phyloP scores from a whole-genome alignment of 2,329 filamentous ascomycete species.

The Dactylonectria macrodidyma region DNA sequence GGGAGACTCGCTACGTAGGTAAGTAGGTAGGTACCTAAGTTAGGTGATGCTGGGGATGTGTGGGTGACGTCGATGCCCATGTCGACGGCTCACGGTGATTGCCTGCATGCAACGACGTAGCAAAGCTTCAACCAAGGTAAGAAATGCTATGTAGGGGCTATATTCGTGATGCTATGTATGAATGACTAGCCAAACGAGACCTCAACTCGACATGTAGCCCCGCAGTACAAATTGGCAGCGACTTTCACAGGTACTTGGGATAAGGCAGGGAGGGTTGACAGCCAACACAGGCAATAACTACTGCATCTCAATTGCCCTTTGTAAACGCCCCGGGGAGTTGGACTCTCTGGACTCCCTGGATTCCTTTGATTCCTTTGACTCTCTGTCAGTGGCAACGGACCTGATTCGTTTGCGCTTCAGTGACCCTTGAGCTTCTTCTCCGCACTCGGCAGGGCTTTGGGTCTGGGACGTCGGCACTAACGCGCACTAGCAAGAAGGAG shows the following conservation, averaged over 20 bases:
- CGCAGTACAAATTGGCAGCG: no score
- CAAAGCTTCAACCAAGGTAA: not conserved
- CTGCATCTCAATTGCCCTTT: not conserved
- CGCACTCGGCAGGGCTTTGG: conserved; percentile 18
- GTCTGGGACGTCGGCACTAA: conserved; percentile 3
- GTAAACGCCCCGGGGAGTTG: conserved; percentile 3
- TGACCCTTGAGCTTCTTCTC: conserved; percentile 19
- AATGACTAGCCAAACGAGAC: no score
- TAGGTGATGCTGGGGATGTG: conserved; percentile 16
- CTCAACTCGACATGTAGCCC: no score
- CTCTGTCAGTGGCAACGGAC: conserved; percentile 9
- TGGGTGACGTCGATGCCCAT: conserved; percentile 43
- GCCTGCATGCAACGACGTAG: not conserved
- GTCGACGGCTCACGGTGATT: conserved; percentile 2
- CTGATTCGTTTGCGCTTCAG: conserved; percentile 12
- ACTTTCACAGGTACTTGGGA: no score
- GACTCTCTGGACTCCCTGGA: not conserved
- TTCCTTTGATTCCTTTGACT: not conserved
- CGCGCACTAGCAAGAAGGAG: conserved; percentile 8
- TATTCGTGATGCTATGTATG: not conserved
- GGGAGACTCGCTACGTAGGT: no score
- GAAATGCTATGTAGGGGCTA: not conserved
- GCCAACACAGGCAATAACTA: no score
- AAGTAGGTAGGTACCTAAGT: no score
- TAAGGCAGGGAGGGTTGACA: no score